Conservation (phyloP, 192 early-diverging fungal genomes). For the Coemansia sp. region DNA sequence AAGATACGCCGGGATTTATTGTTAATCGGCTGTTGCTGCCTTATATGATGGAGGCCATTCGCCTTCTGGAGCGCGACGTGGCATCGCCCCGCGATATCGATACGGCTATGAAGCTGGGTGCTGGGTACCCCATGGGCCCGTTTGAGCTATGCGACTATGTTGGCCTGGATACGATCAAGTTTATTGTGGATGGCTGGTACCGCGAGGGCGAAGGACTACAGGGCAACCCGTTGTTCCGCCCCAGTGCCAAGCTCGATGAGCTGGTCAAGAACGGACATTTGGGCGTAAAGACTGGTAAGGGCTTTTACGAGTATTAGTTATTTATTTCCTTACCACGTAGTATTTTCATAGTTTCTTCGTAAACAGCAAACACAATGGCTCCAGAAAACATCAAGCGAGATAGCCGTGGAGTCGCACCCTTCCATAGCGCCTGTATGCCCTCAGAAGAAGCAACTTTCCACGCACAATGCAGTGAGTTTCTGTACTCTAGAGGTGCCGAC, state of each 20-base stretch:
- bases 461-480: conserved; percentile 70
- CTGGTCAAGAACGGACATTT: conserved; percentile 70
- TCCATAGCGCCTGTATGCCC: conserved; percentile 87
- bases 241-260: conserved; percentile 69
- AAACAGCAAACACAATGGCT: conserved; percentile 54
- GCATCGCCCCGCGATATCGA: conserved; percentile 85
- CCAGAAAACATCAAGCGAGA: conserved; percentile 66
- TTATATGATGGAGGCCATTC: conserved; percentile 94
- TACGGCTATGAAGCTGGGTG: conserved; percentile 95
- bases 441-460: conserved; percentile 69
- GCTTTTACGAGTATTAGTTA: conserved; percentile 74
- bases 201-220: conserved; percentile 74
- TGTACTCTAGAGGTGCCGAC: conserved; percentile 66
- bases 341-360: conserved; percentile 49
- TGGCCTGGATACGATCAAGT: conserved; percentile 94
- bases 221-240: conserved; percentile 67
- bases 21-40: conserved; percentile 96
- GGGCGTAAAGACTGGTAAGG: conserved; percentile 84
- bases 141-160: conserved; percentile 60
- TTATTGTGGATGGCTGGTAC: conserved; percentile 94
- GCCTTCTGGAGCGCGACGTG: conserved; percentile 86
- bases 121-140: conserved; percentile 96
- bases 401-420: conserved; percentile 88
- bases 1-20: conserved; percentile 96
- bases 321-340: conserved; percentile 17